Evolutionary conservation across 371 early-diverging fungal species (phyloP).

Genomic region (Vairimorpha ceranae): DNA sequence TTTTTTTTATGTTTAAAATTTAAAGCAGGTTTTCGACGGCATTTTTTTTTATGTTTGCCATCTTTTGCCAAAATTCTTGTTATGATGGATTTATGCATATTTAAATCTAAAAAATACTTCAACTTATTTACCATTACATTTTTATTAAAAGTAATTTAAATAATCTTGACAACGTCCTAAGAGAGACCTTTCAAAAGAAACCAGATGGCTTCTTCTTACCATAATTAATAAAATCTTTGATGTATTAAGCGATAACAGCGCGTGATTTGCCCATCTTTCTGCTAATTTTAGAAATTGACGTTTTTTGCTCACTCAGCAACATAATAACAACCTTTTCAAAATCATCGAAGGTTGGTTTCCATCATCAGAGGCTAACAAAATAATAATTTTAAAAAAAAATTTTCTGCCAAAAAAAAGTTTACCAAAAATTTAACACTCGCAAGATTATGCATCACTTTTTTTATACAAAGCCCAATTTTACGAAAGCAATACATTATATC

Average conservation of each 20-base stretch:
- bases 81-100: background rate
- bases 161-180: background rate
- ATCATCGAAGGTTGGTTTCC: too few species aligned
- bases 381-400: too few species aligned
- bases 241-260: background rate
- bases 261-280: background rate
- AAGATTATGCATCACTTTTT: too few species aligned
- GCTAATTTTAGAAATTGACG: background rate
- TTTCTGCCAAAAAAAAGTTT: too few species aligned
- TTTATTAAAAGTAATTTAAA: background rate
- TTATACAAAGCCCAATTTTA: too few species aligned
- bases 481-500: too few species aligned
- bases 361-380: too few species aligned
- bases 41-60: background rate
- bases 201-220: background rate
- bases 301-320: too few species aligned
- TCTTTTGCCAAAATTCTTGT: background rate
- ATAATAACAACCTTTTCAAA: too few species aligned
- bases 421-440: too few species aligned
- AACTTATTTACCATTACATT: background rate
- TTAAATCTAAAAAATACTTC: background rate
- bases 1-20: background rate
- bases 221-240: background rate
- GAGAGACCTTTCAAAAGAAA: background rate
- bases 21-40: background rate